Evolutionary conservation across 208 protist species (phyloP).

Genomic region (Acanthamoeba castellanii): DNA sequence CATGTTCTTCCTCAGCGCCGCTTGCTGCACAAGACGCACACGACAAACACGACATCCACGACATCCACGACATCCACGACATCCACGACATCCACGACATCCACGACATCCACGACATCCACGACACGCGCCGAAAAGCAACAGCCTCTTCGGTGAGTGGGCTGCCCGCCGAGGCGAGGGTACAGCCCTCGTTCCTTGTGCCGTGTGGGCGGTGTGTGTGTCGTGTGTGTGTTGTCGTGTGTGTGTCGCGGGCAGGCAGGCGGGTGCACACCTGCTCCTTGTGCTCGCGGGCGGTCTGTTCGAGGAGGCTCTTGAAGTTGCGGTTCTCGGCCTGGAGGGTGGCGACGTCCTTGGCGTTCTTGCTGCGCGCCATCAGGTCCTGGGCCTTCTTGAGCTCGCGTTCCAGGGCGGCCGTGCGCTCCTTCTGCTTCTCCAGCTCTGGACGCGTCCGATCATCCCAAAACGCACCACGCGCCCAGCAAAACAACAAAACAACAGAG

Average conservation of each 20-base stretch:
- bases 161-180: no score
- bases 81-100: background rate
- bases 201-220: no score
- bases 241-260: background rate
- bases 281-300: constrained; percentile 31
- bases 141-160: no score
- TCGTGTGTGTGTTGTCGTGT: background rate
- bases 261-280: constrained; percentile 1
- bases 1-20: constrained; percentile 47
- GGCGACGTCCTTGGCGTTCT: constrained; percentile 9
- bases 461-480: background rate
- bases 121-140: background rate
- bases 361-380: constrained; percentile 19
- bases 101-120: background rate
- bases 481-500: background rate
- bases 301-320: constrained; percentile 38
- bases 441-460: background rate
- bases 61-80: background rate
- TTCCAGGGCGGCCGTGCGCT: background rate
- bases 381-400: constrained; percentile 35
- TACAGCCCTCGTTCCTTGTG: no score
- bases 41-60: no score
- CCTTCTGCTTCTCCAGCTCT: constrained; percentile 39
- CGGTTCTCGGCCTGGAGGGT: constrained; percentile 26
- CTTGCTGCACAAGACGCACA: constrained; percentile 38